Base-by-base conservation (phyloP, 352 stramenopile species). In the Pythium plurisporium region DNA sequence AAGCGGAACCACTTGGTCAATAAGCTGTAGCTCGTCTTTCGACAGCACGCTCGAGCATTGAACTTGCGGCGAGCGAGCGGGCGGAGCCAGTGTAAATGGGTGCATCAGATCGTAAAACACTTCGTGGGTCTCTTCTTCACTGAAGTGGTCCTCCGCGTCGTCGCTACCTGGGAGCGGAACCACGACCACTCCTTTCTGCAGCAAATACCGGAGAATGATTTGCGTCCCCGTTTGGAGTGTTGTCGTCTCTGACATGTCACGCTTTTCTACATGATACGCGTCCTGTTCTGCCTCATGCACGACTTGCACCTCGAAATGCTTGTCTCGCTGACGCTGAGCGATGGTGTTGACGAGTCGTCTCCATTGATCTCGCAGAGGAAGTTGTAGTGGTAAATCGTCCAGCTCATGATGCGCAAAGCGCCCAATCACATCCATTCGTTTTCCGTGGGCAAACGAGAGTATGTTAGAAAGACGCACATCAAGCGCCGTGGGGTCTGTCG, bases 161-260 rank as follows among this genome's bases (percentile, higher is more conserved):
- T 65, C 63, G 50, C 38, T 57, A 23, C 54, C 55, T 6, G 50
- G 29, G 8, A 72, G 52, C 2, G 76, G 74, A 40, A 83, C 53
- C n/a, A 89, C 57, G 3, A 80, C 56, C 22, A 83, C 48, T 7
- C 76, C 76, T 53, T 70, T 72, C 37, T 86, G 74, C 41, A 87
- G 52, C 29, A 86, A 59, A 31, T 76, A 87, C 17, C 74, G 67
- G 12, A 78, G 29, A 20, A 59, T 41, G 50, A 87, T 67, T 44
- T 82, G 75, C 31, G 69, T 34, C 2, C 59, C 45, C 5, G 57
- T 70, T 49, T 81, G 74, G 6, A 90, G 58, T 27, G 68, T 64
- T 1, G 29, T 57, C 0, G 59, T 75, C 6, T 69, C 49, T 1
- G 33, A 29, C 59, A 66, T 66, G 11, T 58, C 41, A 11, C 53